phyloP scores from a whole-genome alignment of 257 asterid genomes.

The Apocynum venetum region DNA sequence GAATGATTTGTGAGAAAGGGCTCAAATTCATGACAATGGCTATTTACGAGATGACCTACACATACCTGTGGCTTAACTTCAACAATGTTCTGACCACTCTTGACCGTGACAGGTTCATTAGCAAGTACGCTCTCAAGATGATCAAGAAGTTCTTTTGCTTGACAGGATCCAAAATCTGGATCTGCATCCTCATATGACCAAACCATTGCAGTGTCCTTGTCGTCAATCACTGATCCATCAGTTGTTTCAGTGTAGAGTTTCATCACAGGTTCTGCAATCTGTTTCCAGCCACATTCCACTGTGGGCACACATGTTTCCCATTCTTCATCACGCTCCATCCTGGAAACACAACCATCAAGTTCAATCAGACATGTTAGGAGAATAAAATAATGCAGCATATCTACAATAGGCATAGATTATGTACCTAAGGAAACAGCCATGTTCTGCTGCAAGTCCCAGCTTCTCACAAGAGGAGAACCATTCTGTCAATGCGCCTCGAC shows the following conservation, averaged over 20 bases:
- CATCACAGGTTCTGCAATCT: slow-evolving; percentile 89
- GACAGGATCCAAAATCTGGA: slow-evolving; percentile 93
- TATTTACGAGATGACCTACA: background rate
- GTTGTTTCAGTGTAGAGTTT: slow-evolving; percentile 81
- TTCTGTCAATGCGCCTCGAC: slow-evolving; percentile 41
- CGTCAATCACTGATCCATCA: slow-evolving; percentile 77
- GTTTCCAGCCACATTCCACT: slow-evolving; percentile 84
- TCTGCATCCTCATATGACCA: slow-evolving; percentile 94
- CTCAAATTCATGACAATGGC: background rate
- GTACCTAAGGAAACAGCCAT: slow-evolving; percentile 75
- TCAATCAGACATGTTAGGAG: background rate
- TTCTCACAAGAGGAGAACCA: slow-evolving; percentile 78
- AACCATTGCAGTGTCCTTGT: slow-evolving; percentile 74
- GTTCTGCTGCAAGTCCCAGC: slow-evolving; percentile 89
- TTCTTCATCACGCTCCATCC: slow-evolving; percentile 62
- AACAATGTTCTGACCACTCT: slow-evolving; percentile 65
- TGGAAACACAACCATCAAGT: slow-evolving; percentile 18
- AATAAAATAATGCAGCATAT: background rate
- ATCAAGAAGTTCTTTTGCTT: slow-evolving; percentile 87
- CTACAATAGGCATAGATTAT: background rate
- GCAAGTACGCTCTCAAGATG: slow-evolving; percentile 88
- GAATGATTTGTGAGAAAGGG: background rate
- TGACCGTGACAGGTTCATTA: slow-evolving; percentile 85
- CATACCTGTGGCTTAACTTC: slow-evolving; percentile 93
- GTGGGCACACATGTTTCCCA: slow-evolving; percentile 74